Percentiles rank a stretch among this genome's conserved stretches.
Conservation (phyloP, 2,329 filamentous ascomycete species). For the Sporothrix luriei region DNA sequence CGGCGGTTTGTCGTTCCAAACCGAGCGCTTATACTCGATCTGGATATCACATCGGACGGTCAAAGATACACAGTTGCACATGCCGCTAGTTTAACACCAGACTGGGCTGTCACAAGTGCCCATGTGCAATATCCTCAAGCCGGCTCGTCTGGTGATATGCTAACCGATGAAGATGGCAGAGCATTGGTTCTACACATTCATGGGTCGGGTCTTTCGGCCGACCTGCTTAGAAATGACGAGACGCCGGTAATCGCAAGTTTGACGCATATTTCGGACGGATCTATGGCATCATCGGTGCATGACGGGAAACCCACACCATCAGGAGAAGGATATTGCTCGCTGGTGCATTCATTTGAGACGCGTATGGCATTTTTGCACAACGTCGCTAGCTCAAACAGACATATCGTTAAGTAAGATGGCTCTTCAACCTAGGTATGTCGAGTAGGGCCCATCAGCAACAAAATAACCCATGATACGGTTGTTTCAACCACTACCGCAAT, state of each 20-base stretch:
- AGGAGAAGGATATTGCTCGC: constrained; percentile 50
- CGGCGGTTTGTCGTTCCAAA: constrained; percentile 45
- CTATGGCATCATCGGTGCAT: neutral
- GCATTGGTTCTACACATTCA: constrained; percentile 65
- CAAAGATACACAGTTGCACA: constrained; percentile 59
- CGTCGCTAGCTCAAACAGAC: constrained; percentile 48
- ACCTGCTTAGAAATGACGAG: neutral
- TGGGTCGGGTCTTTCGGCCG: constrained; percentile 44
- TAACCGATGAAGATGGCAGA: constrained; percentile 39
- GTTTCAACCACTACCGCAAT: too few relatives aligned
- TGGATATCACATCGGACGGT: constrained; percentile 49
- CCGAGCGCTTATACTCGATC: constrained; percentile 60
- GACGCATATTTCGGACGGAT: neutral
- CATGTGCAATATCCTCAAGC: constrained; percentile 50
- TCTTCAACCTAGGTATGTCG: too few relatives aligned
- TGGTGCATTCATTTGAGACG: constrained; percentile 61
- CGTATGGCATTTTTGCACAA: constrained; percentile 59
- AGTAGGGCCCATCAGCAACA: too few relatives aligned
- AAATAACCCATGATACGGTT: too few relatives aligned
- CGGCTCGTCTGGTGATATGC: constrained; percentile 41
- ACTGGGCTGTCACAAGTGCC: constrained; percentile 66
- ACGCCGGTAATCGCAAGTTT: neutral
- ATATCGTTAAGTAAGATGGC: too few relatives aligned
- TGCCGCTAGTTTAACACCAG: constrained; percentile 70
- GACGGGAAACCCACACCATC: neutral